Evolutionary conservation across 2,329 filamentous ascomycete species (phyloP), one percentile per base, ranked within the genome.

Genomic region (Dothistroma septosporum): DNA sequence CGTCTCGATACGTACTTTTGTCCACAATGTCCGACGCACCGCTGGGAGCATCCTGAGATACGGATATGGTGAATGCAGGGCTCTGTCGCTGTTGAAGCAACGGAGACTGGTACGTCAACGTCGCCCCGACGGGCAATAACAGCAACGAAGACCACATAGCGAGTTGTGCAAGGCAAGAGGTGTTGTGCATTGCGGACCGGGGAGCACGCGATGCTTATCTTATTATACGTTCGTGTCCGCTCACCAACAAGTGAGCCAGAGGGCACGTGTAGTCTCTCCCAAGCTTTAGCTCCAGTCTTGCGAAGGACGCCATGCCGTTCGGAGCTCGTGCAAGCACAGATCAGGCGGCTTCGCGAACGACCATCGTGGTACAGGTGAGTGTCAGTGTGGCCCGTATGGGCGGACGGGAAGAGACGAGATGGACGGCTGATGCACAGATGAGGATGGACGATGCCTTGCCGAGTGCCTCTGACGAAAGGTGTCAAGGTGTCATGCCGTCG

Each of bases 131-230:
- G n/a, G 60, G 60, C 24, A 62, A 44, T 48, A 62, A 47, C 16
- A 62, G 35, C 14, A 62, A 16, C 22, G 60, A 35, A 33, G 56
- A 55, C 60, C 60, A 59, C 60, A 62, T 58, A 6, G 48, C 53
- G 44, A 59, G 41, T 19, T 41, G 10, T 32, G 22, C 14, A 47
- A 44, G 14, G 22, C 14, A 44, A 28, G 28, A 28, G 5, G 10
- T 10, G 12, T 3, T 28, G 2, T 9, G 7, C 47, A 16, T 24
- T 7, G 19, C 47, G 22, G 16, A 50, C 21, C 6, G 11, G 21
- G 47, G 47, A 48, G 22, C 9, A 28, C 21, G 21, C 10, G 22
- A 50, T 50, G 10, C 21, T 50, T 24, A 50, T 50, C 21, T 50
- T 24, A 50, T 50, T 16, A 19, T 44, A 44, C 41, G 8, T 19